Evolutionary conservation across 352 stramenopile species (phyloP).

Genomic region (Phytophthora lateralis): DNA sequence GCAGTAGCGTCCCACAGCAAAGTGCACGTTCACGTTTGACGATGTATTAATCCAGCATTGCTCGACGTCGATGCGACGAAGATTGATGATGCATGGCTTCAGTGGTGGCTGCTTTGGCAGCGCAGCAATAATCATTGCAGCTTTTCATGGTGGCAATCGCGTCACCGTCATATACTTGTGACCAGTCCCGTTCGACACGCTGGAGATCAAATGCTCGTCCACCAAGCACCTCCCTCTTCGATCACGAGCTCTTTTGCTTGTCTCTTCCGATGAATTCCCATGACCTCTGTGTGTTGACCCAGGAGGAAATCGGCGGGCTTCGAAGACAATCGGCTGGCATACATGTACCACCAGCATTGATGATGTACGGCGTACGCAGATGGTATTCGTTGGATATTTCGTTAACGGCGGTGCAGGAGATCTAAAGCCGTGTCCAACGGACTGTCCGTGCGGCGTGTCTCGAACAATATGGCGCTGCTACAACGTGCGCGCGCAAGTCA

Average conservation of each 20-base stretch:
- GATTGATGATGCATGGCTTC: neutral
- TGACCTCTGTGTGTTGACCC: neutral
- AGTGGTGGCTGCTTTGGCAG: neutral
- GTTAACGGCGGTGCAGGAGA: neutral
- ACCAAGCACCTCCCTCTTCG: no score
- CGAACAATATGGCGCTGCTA: neutral
- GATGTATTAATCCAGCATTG: no score
- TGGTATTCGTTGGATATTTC: neutral
- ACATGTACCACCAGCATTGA: neutral
- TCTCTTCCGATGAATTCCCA: no score
- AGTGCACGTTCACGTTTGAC: neutral
- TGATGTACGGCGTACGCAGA: neutral
- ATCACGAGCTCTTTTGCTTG: no score
- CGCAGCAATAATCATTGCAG: neutral
- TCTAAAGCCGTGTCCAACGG: neutral
- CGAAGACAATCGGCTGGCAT: slow-evolving; percentile 5
- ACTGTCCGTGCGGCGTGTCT: neutral
- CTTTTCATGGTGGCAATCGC: neutral
- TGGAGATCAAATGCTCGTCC: no score
- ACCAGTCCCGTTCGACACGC: no score
- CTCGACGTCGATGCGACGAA: no score
- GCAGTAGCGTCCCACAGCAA: no score
- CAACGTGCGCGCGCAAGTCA: neutral
- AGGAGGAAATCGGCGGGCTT: slow-evolving; percentile 12
- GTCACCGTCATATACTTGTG: neutral